A percentile compares a stretch with the other conserved stretches of the same genome.
Conservation (phyloP, 441 rosid species). For the Francoa sonchifolia region DNA sequence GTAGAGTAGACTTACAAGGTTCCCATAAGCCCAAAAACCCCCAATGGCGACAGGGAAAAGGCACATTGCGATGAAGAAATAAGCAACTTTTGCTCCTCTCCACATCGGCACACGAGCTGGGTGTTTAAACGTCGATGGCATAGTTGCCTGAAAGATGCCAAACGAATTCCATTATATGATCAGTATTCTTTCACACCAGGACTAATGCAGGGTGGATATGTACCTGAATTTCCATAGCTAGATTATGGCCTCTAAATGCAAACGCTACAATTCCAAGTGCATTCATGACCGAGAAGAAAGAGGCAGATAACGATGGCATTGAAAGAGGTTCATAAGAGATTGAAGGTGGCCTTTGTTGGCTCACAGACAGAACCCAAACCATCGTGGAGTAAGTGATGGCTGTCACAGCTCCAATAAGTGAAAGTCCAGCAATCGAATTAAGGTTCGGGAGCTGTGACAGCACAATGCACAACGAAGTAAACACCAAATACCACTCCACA, state of each 20-base stretch:
- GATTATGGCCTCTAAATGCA: slow-evolving; percentile 87
- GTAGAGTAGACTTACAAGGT: slow-evolving; percentile 57
- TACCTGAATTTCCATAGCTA: slow-evolving; percentile 89
- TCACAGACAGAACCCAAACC: slow-evolving; percentile 96
- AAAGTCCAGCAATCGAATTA: slow-evolving; percentile 88
- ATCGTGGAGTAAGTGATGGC: slow-evolving; percentile 81
- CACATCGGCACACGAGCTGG: slow-evolving; percentile 97
- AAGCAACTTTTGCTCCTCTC: slow-evolving; percentile 91
- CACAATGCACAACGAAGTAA: slow-evolving; percentile 80
- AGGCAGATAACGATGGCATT: slow-evolving; percentile 45
- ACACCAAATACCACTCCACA: slow-evolving; percentile 90
- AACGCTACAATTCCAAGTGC: slow-evolving; percentile 93
- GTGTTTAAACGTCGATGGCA: slow-evolving; percentile 94
- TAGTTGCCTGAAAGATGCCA: slow-evolving; percentile 51
- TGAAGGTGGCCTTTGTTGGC: slow-evolving; percentile 70
- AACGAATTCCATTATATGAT: slow-evolving; percentile 3
- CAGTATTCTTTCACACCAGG: neutral
- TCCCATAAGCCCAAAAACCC: slow-evolving; percentile 95
- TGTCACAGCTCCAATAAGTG: slow-evolving; percentile 84
- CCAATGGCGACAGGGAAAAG: slow-evolving; percentile 80
- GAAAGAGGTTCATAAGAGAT: slow-evolving; percentile 69
- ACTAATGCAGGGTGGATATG: neutral
- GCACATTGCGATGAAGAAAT: slow-evolving; percentile 77
- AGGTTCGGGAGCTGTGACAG: slow-evolving; percentile 96
- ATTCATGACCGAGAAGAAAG: slow-evolving; percentile 60